A percentile compares a stretch with the other conserved stretches of the same genome.
Conservation (phyloP, 2,329 filamentous ascomycete species). For the Beauveria varroae region DNA sequence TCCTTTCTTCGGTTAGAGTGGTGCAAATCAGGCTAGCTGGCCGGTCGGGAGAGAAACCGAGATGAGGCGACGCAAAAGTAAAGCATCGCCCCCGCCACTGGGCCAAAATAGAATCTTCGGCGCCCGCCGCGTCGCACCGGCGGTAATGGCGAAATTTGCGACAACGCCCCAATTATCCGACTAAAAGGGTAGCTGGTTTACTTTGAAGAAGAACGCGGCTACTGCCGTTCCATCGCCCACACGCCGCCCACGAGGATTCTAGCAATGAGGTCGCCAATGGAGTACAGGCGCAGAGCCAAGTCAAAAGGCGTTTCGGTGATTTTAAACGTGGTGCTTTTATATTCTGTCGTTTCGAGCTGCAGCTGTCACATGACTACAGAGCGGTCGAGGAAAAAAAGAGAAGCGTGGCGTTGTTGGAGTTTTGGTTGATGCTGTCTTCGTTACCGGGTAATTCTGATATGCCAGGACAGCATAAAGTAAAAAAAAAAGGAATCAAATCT, state of each 20-base stretch:
- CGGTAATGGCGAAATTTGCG: background rate
- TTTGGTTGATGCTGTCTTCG: background rate
- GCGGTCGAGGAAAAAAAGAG: background rate
- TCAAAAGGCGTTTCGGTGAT: background rate
- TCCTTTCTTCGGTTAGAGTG: background rate
- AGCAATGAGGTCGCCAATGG: background rate
- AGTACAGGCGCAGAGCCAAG: background rate
- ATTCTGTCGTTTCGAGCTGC: background rate
- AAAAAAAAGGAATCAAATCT: background rate
- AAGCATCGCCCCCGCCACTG: background rate
- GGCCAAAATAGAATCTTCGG: background rate
- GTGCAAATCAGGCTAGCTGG: too few species aligned
- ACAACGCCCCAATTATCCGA: background rate
- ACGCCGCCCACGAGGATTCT: background rate
- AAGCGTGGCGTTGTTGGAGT: conserved; percentile 4
- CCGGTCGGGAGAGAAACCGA: background rate
- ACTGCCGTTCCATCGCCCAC: background rate
- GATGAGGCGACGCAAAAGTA: background rate
- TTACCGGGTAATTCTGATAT: too few species aligned
- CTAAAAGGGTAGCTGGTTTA: too few species aligned
- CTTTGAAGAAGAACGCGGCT: background rate
- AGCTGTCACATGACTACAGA: background rate
- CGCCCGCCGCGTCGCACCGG: background rate
- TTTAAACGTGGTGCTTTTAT: background rate
- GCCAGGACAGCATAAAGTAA: background rate